Evolutionary conservation across 495 filamentous ascomycete genomes (phyloP), one percentile per base, ranked within the genome.

Genomic region (Podospora comata): DNA sequence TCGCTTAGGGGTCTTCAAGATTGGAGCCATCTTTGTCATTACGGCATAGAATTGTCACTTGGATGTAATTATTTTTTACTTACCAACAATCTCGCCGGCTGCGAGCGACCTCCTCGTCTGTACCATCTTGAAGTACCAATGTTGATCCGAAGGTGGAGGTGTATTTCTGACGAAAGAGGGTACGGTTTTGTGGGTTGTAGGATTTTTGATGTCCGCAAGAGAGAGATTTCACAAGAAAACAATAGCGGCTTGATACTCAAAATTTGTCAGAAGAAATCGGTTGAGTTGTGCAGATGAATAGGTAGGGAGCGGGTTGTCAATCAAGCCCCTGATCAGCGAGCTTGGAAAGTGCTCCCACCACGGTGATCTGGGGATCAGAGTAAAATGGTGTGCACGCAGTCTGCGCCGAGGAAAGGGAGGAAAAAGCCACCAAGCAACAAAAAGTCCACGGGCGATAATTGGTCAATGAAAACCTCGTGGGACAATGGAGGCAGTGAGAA

Each of bases 71-170:
- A 55, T 32, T 32, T 16, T 58, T 26, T 64, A 73, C 74, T 70
- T 70, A 72, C 74, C 68, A 54, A 59, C 54, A 66, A 69, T 54
- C 18, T 67, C 68, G 5, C 60, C 60, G 28, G 70, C 68, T 27
- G 74, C 74, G 4, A 70, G 70, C 56, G 74, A 76, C 27, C 72
- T 68, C 55, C 72, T 72, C 5, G 74, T 74, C 30, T 68, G 64
- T 15, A 65, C 72, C 74, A 76, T 76, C 30, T 62, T 60, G 20
- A 23, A 61, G 11, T 26, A 23, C 26, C 16, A 16, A 18, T 6
- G 54, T 39, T 3, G 28, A 23, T 56, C 18, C 4, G 23, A 48
- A 27, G 2, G 15, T 0, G 28, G 39, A 48, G 15, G 39, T 3
- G 9, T 48, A 16, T 48, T 16, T 48, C 9, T 16, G 39, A 48